phyloP scores from a whole-genome alignment of 2,329 filamentous ascomycete species.

The Cyanodermella asteris region DNA sequence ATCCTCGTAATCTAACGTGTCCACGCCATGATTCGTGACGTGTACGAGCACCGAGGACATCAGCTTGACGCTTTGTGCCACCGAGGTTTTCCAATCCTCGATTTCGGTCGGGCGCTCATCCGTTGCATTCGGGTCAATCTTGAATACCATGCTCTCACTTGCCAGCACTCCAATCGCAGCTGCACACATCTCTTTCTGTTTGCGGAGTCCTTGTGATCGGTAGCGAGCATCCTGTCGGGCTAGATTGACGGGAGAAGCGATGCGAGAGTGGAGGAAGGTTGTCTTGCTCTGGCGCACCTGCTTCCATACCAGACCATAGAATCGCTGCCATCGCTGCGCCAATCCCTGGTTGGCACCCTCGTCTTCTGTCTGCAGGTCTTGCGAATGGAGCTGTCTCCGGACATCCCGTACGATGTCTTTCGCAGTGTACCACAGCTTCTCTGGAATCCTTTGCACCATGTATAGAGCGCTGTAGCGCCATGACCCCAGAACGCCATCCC shows the following conservation, averaged over 20 bases:
- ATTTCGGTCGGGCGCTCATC: conserved; percentile 17
- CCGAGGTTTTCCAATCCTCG: conserved; percentile 46
- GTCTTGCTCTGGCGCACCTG: conserved; percentile 54
- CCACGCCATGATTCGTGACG: conserved; percentile 34
- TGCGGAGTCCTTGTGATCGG: conserved; percentile 51
- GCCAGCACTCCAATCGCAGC: conserved; percentile 73
- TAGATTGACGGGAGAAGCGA: conserved; percentile 59
- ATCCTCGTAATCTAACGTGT: conserved; percentile 30
- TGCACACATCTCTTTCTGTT: conserved; percentile 58
- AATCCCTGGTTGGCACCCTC: conserved; percentile 13
- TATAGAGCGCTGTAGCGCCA: conserved; percentile 63
- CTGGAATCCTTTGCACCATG: conserved; percentile 63
- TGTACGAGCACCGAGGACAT: conserved; percentile 71
- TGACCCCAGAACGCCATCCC: conserved; percentile 70
- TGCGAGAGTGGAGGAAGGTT: conserved; percentile 43
- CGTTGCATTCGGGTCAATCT: conserved; percentile 35
- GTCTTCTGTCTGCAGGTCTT: conserved; percentile 7
- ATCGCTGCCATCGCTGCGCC: conserved; percentile 30
- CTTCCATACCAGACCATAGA: conserved; percentile 61
- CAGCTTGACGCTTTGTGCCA: conserved; percentile 59
- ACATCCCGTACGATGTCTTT: conserved; percentile 48
- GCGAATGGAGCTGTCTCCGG: conserved; percentile 15
- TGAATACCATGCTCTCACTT: conserved; percentile 59
- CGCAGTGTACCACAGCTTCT: conserved; percentile 50
- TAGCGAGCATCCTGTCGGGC: conserved; percentile 51